Conservation (phyloP, 768 basidiomycete species). For the Leucocoprinus leucothites region DNA sequence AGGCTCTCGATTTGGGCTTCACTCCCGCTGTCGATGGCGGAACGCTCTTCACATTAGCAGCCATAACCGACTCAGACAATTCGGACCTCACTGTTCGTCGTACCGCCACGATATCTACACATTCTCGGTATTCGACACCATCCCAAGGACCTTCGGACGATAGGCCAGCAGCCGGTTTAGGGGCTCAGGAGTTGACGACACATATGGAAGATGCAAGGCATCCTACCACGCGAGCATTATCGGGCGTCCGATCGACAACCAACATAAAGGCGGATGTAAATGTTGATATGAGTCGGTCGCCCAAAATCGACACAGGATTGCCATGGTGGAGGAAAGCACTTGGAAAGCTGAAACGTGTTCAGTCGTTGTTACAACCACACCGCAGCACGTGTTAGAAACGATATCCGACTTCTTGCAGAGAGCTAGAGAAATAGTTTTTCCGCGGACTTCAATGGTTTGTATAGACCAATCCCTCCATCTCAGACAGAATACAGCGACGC, state of each 20-base stretch:
- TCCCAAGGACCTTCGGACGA: constrained; percentile 23
- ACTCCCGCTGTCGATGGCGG: constrained; percentile 3
- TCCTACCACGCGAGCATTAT: not conserved
- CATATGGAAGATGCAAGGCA: constrained; percentile 4
- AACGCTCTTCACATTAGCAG: not conserved
- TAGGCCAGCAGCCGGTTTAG: constrained; percentile 26
- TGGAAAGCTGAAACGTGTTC: constrained; percentile 12
- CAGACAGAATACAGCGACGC: not conserved
- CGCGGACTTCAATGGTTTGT: not conserved
- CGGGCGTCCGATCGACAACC: constrained; percentile 22
- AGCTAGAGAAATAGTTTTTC: not conserved
- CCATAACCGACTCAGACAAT: constrained; percentile 5
- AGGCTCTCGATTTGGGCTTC: constrained; percentile 11
- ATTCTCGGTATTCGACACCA: constrained; percentile 1
- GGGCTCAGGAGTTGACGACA: constrained; percentile 21
- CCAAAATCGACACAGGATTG: not conserved
- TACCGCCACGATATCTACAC: constrained; percentile 4
- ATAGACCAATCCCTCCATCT: not conserved
- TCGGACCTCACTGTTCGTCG: constrained; percentile 5
- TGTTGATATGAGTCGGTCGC: not conserved
- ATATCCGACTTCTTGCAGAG: not conserved
- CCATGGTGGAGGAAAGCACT: constrained; percentile 17
- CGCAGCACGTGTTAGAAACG: constrained; percentile 3
- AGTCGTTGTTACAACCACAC: not conserved
- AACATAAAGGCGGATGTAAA: constrained; percentile 19